phyloP scores from a whole-genome alignment of 768 basidiomycete genomes.

The Pisolithus sp. region DNA sequence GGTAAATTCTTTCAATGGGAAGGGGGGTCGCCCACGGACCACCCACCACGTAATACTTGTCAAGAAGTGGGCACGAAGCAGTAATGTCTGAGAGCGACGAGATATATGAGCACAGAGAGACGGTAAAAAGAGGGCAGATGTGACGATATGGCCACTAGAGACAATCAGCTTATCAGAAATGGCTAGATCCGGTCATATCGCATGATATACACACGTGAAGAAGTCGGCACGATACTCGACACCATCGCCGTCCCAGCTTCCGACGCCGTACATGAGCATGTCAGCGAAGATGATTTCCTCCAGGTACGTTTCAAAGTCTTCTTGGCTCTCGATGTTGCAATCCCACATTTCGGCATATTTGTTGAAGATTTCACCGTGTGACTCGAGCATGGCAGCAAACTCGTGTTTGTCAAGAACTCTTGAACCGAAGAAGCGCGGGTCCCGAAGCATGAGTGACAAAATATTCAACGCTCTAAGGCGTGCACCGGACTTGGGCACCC shows the following conservation, averaged over 20 bases:
- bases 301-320: conserved; percentile 43
- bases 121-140: conserved; percentile 56
- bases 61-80: conserved; percentile 57
- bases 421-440: conserved; percentile 33
- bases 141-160: conserved; percentile 61
- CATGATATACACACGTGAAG: conserved; percentile 43
- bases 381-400: conserved; percentile 30
- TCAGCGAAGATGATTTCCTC: conserved; percentile 59
- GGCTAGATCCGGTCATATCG: conserved; percentile 3
- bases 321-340: conserved; percentile 28
- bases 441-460: conserved; percentile 48
- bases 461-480: conserved; percentile 45
- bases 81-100: conserved; percentile 48
- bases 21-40: conserved; percentile 45
- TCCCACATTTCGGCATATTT: conserved; percentile 45
- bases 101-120: conserved; percentile 44
- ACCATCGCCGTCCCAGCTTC: conserved; percentile 39
- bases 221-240: conserved; percentile 56
- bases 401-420: conserved; percentile 26
- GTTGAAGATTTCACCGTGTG: conserved; percentile 35
- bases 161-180: conserved; percentile 4
- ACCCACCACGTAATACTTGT: conserved; percentile 49
- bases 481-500: conserved; percentile 21
- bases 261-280: conserved; percentile 53
- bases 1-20: conserved; percentile 49